Conservation (phyloP, 2,329 filamentous ascomycete species). For the Trichoderma afroharzianum region DNA sequence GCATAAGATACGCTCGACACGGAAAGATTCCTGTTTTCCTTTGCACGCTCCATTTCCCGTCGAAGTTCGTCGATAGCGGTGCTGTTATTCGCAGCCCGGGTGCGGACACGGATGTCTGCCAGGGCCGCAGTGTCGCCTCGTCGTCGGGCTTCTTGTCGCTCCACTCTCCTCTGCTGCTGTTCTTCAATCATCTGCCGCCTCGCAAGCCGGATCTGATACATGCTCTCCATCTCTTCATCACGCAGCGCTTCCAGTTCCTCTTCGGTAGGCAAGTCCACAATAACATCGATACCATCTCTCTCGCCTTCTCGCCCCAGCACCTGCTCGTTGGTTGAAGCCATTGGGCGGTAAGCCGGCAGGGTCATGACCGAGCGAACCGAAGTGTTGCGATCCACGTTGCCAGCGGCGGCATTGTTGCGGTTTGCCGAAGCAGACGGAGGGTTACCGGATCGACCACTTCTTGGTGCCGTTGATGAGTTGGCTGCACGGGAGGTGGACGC, state of each 20-base stretch:
- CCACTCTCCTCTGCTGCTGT: conserved; percentile 68
- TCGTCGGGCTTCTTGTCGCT: conserved; percentile 67
- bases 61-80: conserved; percentile 60
- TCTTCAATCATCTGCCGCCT: conserved; percentile 73
- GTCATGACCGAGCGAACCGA: conserved; percentile 94
- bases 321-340: conserved; percentile 70
- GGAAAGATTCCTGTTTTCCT: conserved; percentile 59
- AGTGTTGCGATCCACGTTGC: conserved; percentile 70
- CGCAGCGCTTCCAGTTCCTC: conserved; percentile 76
- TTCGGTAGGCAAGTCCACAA: conserved; percentile 76
- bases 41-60: conserved; percentile 52
- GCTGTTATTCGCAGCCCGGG: conserved; percentile 44
- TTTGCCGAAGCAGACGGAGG: background rate
- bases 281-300: conserved; percentile 83
- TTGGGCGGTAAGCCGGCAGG: conserved; percentile 75
- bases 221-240: conserved; percentile 86
- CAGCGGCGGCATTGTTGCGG: conserved; percentile 27
- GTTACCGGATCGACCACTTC: background rate
- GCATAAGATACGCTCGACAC: conserved; percentile 75
- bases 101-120: conserved; percentile 59
- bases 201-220: conserved; percentile 83
- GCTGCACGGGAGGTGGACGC: conserved; percentile 26
- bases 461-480: conserved; percentile 20
- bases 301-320: conserved; percentile 88
- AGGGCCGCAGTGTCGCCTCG: conserved; percentile 67